Evolutionary conservation across 2,329 filamentous ascomycete genomes (phyloP), one percentile per base, ranked within the genome.

Genomic region (Exophiala dermatitidis): DNA sequence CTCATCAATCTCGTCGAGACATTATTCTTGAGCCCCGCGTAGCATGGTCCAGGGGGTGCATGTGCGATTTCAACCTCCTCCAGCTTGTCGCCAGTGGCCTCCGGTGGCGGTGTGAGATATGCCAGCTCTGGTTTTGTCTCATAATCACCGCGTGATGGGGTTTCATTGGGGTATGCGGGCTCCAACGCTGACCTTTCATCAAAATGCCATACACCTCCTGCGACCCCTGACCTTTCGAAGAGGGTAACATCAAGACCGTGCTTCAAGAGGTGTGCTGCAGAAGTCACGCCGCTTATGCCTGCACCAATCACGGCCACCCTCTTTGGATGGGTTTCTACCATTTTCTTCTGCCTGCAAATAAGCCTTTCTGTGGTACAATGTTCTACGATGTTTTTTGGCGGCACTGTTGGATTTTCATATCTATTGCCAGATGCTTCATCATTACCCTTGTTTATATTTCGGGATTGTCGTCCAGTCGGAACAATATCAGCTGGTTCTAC

Each of bases 181-280:
- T 80, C 77, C 4, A 72, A 63, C 0, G 77, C 72, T 9, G 65
- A 67, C 2, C 72, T 71, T 52, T 77, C 72, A 56, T 81, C 75
- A 58, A 73, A 79, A 52, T 67, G 79, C 79, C 80, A 82, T 30
- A 80, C 72, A 9, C 80, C 79, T 1, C 80, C 79, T n/a, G 74
- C 70, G 10, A 68, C 71, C 49, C 68, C 68, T 3, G 72, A 75
- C 50, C 80, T 69, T 57, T 83, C 79, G 57, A 77, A 81, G 0
- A 82, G 72, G 0, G 72, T 75, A 1, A 80, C 75, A 5, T 79
- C 69, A 3, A 77, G 50, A 0, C 73, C 75, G 5, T 67, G 66
- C 43, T 65, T 64, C 30, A 70, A 66, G n/a, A 78, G 66, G 66
- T 78, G 73, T 10, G 70, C 70, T 31, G 74, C 75, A 42, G 73